Evolutionary conservation across 164 flowering plant genomes (phyloP), one percentile per base, ranked within the genome.

Genomic region (Stephania cephalantha): DNA sequence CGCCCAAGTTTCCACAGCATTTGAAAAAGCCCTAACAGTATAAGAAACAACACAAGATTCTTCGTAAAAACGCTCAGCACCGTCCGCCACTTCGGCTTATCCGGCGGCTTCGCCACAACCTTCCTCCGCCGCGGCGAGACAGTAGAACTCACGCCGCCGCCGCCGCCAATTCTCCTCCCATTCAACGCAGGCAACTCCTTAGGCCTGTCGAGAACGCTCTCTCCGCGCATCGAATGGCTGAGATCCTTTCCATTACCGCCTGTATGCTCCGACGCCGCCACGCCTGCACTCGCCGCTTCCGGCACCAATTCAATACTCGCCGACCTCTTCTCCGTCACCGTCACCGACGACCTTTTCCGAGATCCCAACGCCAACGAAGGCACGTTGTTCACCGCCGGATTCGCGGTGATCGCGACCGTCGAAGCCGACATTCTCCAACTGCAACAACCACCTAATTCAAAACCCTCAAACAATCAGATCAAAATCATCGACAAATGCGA

Each of bases 381-480:
- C 15, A 7, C 50, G 64, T 31, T 76, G 63, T 48, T 76, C 5
- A 61, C 73, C 65, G 53, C 78, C 25, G 90, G 86, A 76, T 88
- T 89, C 10, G 94, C 88, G 58, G 90, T 82, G 53, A 88, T 78
- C 17, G 98, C 89, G 5, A 88, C 88, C 10, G 95, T 87, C n/a
- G 98, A 88, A 52, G 91, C 70, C 48, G 78, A 76, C 78, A 76
- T 71, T 46, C 35, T 46, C 42, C 6, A n/a, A 20, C 71, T 35
- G 42, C 17, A 13, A 7, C 13, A 3, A 17, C 46, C 61, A 29
- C 78, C 63, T 17, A 11, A 64, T 8, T 17, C 69, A 7, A 69
- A 76, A 71, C 68, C 69, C 67, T 17, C 46, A 74, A 31, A 30
- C 13, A 7, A 68, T 65, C 25, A 46, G 20, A 2, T 48, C 9